Conservation (phyloP, 169 alveolate genomes). For the Perkinsus marinus region DNA sequence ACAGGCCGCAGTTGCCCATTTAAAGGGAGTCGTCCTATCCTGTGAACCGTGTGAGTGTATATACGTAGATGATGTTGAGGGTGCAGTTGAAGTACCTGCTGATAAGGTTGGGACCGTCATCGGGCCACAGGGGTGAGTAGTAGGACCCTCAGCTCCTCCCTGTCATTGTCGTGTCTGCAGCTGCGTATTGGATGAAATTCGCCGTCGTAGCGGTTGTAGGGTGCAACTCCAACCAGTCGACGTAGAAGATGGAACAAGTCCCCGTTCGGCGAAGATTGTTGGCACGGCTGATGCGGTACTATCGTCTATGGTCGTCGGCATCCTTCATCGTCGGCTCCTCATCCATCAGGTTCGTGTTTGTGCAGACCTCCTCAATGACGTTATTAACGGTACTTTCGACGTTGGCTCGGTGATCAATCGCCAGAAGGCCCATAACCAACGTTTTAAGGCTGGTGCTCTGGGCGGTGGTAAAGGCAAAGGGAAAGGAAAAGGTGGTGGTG, state of each 20-base stretch:
- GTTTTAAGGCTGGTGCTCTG: background rate
- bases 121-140: background rate
- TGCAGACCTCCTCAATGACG: background rate
- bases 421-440: background rate
- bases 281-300: background rate
- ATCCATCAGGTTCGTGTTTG: background rate
- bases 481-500: constrained; percentile 6
- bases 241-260: background rate
- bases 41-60: background rate
- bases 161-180: background rate
- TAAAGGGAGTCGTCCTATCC: background rate
- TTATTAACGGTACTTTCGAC: background rate
- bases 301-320: too few species aligned
- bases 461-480: constrained; percentile 25
- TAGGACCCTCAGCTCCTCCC: too few species aligned
- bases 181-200: background rate
- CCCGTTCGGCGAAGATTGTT: background rate
- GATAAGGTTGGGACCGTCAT: background rate
- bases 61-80: background rate
- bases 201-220: background rate
- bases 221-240: background rate
- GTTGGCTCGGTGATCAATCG: background rate
- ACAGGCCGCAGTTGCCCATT: background rate
- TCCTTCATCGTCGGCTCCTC: background rate
- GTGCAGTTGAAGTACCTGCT: background rate